Base-by-base conservation (phyloP, 306 rosid species). In the Rosa lucieae region DNA sequence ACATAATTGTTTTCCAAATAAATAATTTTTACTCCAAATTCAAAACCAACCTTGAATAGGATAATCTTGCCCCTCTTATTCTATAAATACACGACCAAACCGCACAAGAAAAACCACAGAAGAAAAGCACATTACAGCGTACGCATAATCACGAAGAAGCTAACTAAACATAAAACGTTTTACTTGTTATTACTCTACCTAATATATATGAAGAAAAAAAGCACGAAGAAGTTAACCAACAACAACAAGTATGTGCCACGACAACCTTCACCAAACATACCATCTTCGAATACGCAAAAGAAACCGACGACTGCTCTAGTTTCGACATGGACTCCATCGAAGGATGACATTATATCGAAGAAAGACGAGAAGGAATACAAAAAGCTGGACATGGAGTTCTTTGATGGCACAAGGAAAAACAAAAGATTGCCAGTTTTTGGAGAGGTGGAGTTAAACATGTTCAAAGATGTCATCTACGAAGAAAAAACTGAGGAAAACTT, bases 371-470 rank as follows among this genome's bases (percentile, higher is more conserved):
- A 17, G 10, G 14, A 67, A 0, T 39, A 3, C 29, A 8, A 42
- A 7, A 67, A 3, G 26, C 48, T 17, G 1, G 5, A 0, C 26
- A 14, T 20, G 14, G 8, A 67, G 1, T 20, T 39, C 2, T 40
- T 37, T 1, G 47, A 4, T 39, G 70, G 7, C 47, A 49, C 29
- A 8, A 23, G 6, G 6, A 42, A 23, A 32, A 5, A 2, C 66
- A 40, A 11, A 44, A 59, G 78, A 59, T 43, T 58, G 69, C 69
- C 17, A 8, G 47, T 43, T 74, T 74, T 74, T 42, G 67, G 6
- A 73, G 43, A 37, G 29, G 61, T 73, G 10, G 66, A 65, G 44
- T 15, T 17, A 4, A 35, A 35, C n/a, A 32, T 6, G 46, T 65
- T 65, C 70, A 65, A 65, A 35, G 70, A 65, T 15, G 70, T 8